Percentiles rank a stretch among this genome's conserved stretches.
phyloP scores from a whole-genome alignment of 2,329 filamentous ascomycete species.

The Penicillium paneum region DNA sequence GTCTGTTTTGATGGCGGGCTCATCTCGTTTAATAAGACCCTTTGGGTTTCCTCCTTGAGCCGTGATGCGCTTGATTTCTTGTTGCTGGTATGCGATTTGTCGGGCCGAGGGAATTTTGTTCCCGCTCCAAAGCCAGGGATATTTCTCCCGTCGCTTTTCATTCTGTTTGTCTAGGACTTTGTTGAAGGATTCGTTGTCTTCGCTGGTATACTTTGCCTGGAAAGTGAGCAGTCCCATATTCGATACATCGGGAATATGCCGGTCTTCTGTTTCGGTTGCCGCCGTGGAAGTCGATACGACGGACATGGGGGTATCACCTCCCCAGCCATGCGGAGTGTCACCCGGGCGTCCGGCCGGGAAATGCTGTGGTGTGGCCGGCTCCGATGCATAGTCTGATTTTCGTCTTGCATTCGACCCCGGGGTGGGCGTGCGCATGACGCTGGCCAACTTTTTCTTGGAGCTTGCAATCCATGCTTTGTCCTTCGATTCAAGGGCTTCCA shows the following conservation, averaged over 20 bases:
- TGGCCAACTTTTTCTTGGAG: slow-evolving; percentile 67
- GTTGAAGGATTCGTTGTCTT: slow-evolving; percentile 98
- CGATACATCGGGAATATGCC: slow-evolving; percentile 59
- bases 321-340: slow-evolving; percentile 51
- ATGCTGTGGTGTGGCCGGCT: slow-evolving; percentile 57
- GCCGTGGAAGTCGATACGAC: slow-evolving; percentile 44
- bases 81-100: slow-evolving; percentile 54
- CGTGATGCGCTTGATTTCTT: slow-evolving; percentile 69
- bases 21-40: slow-evolving; percentile 35
- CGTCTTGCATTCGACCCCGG: slow-evolving; percentile 50
- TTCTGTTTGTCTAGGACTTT: slow-evolving; percentile 89
- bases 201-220: slow-evolving; percentile 90
- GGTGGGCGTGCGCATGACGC: slow-evolving; percentile 78
- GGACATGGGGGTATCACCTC: slow-evolving; percentile 70
- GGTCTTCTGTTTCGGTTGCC: slow-evolving; percentile 35
- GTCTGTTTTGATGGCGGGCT: slow-evolving; percentile 57
- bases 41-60: slow-evolving; percentile 59
- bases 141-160: slow-evolving; percentile 74
- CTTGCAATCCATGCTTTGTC: slow-evolving; percentile 82
- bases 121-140: slow-evolving; percentile 82
- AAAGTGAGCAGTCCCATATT: slow-evolving; percentile 80
- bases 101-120: slow-evolving; percentile 73
- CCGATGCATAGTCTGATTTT: slow-evolving; percentile 12
- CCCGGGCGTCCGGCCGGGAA: slow-evolving; percentile 11
- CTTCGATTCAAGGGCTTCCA: slow-evolving; percentile 84